phyloP scores from a whole-genome alignment of 352 stramenopile genomes.

The Phytophthora constricta region DNA sequence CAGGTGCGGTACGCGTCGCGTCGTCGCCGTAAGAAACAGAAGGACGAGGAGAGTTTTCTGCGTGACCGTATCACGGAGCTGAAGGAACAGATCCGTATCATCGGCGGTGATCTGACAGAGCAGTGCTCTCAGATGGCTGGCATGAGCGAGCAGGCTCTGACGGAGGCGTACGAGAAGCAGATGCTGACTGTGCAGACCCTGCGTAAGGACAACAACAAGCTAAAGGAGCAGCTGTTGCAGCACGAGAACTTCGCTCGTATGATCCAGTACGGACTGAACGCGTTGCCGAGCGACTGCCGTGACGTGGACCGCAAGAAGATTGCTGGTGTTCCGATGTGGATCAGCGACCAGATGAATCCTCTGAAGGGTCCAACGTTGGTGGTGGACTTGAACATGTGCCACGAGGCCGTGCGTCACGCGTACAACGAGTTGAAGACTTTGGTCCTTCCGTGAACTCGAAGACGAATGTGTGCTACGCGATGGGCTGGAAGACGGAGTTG shows the following conservation, averaged over 20 bases:
- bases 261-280: constrained; percentile 86
- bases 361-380: constrained; percentile 78
- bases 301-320: constrained; percentile 85
- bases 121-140: constrained; percentile 83
- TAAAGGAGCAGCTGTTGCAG: constrained; percentile 82
- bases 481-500: constrained; percentile 87
- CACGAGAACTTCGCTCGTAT: constrained; percentile 88
- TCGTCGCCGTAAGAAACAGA: constrained; percentile 84
- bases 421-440: constrained; percentile 85
- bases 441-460: constrained; percentile 80
- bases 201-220: constrained; percentile 85
- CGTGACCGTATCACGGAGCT: constrained; percentile 83
- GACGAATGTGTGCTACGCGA: constrained; percentile 87
- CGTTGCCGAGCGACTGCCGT: constrained; percentile 75
- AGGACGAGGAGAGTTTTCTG: constrained; percentile 85
- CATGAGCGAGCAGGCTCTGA: constrained; percentile 83
- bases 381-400: constrained; percentile 78
- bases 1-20: constrained; percentile 83
- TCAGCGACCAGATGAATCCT: constrained; percentile 83
- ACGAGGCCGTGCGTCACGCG: constrained; percentile 77
- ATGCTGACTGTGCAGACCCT: constrained; percentile 82
- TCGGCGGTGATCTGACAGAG: constrained; percentile 76
- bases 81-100: constrained; percentile 87
- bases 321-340: constrained; percentile 72
- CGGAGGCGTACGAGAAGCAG: constrained; percentile 84